Percentiles rank a stretch among this genome's conserved stretches.
Conservation (phyloP, 2,329 filamentous ascomycete species). For the Colletotrichum sp. region DNA sequence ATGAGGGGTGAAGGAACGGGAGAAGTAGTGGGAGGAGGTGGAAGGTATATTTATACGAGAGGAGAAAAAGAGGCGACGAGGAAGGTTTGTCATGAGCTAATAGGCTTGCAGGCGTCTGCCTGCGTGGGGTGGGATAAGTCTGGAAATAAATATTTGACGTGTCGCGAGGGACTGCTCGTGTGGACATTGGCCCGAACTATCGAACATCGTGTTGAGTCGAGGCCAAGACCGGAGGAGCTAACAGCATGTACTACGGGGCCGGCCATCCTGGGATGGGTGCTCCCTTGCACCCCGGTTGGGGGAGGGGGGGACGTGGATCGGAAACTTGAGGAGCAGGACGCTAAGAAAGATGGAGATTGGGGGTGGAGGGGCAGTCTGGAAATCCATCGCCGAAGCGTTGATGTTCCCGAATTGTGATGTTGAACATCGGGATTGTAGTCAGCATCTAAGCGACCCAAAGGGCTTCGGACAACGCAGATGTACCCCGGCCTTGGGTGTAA, state of each 20-base stretch:
- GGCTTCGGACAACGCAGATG: neutral
- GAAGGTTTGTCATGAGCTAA: slow-evolving; percentile 38
- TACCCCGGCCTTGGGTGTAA: neutral
- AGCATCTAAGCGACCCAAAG: neutral
- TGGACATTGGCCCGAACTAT: slow-evolving; percentile 43
- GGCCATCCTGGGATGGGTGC: neutral
- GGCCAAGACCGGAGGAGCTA: slow-evolving; percentile 20
- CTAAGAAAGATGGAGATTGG: slow-evolving; percentile 10
- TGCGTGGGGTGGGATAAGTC: slow-evolving; percentile 33
- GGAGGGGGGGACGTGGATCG: slow-evolving; percentile 7
- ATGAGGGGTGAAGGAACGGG: neutral
- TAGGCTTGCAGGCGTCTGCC: slow-evolving; percentile 28
- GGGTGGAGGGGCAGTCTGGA: slow-evolving; percentile 1
- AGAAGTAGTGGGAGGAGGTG: neutral
- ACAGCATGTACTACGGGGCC: neutral
- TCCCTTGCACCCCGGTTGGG: slow-evolving; percentile 11
- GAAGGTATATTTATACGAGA: slow-evolving; percentile 35
- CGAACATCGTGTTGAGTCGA: slow-evolving; percentile 26
- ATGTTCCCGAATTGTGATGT: neutral
- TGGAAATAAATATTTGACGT: slow-evolving; percentile 31
- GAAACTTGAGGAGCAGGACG: slow-evolving; percentile 7
- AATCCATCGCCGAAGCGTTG: neutral
- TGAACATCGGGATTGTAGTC: neutral
- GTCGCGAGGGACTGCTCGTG: slow-evolving; percentile 33
- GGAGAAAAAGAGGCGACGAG: slow-evolving; percentile 20